Evolutionary conservation across 2,329 filamentous ascomycete species (phyloP).

Genomic region (Phoma sp.): DNA sequence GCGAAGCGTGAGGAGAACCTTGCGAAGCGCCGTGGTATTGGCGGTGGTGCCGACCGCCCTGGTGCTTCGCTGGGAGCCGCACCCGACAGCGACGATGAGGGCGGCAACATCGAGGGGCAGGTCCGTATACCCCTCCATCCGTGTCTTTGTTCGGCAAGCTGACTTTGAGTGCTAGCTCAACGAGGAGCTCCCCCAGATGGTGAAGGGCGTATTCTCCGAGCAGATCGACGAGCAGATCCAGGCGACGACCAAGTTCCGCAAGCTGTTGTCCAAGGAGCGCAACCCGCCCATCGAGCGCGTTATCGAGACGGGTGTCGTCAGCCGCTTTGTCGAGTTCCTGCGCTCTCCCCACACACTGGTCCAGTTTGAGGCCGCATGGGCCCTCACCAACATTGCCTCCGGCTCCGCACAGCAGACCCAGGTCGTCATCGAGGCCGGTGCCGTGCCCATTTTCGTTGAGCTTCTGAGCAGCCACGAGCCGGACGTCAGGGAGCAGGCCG

Average conservation of each 20-base stretch:
- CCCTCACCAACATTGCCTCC: constrained; percentile 97
- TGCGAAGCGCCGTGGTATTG: constrained; percentile 95
- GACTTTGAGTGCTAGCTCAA: constrained; percentile 69
- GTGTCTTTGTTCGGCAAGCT: constrained; percentile 10
- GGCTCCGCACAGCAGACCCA: constrained; percentile 97
- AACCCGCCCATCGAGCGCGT: constrained; percentile 99
- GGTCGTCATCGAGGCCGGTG: constrained; percentile 97
- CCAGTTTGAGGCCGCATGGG: constrained; percentile 99
- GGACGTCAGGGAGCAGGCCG: constrained; percentile 96
- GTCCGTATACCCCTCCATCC: constrained; percentile 61
- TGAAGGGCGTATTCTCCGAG: constrained; percentile 95
- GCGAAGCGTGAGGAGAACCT: constrained; percentile 98
- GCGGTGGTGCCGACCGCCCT: constrained; percentile 69
- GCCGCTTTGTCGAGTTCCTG: constrained; percentile 97
- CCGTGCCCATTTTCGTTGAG: constrained; percentile 98
- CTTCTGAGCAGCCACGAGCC: constrained; percentile 93
- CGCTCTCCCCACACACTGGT: constrained; percentile 97
- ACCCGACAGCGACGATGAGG: constrained; percentile 97
- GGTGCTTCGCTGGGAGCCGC: constrained; percentile 85
- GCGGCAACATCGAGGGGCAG: constrained; percentile 92
- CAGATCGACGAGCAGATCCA: constrained; percentile 98
- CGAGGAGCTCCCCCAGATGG: constrained; percentile 98
- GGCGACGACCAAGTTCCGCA: constrained; percentile 97
- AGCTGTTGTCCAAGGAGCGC: constrained; percentile 96
- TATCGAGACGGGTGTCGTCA: constrained; percentile 97